Evolutionary conservation across 139 green algal genomes (phyloP), one percentile per base, ranked within the genome.

Genomic region (Picochlorum sp.): DNA sequence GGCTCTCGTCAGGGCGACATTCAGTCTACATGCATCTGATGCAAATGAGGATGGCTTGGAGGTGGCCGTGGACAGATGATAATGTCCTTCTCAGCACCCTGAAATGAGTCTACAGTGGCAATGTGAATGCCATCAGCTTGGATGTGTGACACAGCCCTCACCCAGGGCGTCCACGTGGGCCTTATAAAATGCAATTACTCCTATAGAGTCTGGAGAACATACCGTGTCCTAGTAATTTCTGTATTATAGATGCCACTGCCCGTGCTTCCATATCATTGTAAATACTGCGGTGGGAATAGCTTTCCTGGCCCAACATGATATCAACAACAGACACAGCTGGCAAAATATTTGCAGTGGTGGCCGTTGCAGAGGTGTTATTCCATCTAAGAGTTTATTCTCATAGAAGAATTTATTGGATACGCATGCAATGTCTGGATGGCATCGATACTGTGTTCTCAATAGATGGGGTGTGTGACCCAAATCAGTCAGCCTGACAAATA

Each of bases 91-190:
- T 95, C 88, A 24, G 81, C 79, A 16, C 87, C 88, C 79, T 94
- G 87, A 67, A 92, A 95, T 2, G 84, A 84, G 70, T 95, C 87
- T n/a, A 95, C 83, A 1, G 87, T 95, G 3, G 87, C 83, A 4
- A 93, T 81, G 49, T 78, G 71, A 4, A 88, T 62, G 16, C 15
- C 30, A 0, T 54, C 18, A 30, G 4, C 15, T 8, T 26, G 11
- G 15, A 34, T 21, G 0, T 59, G 7, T n/a, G 16, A 34, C 16
- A 6, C 56, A 18, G n/a, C 18, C 13, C 20, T 14, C 8, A 23
- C 4, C 4, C 18, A 26, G n/a, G 20, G 8, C 14, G 44, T 71
- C 5, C 16, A 80, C 85, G 65, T 94, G 87, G 2, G 75, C 83
- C 26, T 71, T 71, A 81, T 83, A 94, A 75, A 94, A 88, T 77